Evolutionary conservation across 768 basidiomycete genomes (phyloP).

Genomic region (Hypholoma fasciculare): DNA sequence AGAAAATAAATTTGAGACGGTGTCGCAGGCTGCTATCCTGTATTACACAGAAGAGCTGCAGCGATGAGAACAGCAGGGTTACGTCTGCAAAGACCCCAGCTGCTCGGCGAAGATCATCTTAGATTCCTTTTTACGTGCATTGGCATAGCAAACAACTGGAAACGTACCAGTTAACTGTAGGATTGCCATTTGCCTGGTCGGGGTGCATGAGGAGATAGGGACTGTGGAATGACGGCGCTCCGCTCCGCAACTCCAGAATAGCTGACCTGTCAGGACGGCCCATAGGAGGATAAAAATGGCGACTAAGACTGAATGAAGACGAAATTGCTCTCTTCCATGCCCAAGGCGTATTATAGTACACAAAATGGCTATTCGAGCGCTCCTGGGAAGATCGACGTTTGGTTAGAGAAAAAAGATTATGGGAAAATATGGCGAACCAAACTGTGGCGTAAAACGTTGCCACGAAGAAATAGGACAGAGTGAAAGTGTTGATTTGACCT

Average conservation of each 20-base stretch:
- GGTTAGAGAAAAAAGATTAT: too few species aligned
- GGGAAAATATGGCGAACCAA: slow-evolving; percentile 26
- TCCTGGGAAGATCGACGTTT: slow-evolving; percentile 25
- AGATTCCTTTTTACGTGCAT: not conserved
- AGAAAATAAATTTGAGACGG: slow-evolving; percentile 22
- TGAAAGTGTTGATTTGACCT: not conserved
- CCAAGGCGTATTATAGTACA: slow-evolving; percentile 57
- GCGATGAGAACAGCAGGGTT: slow-evolving; percentile 6
- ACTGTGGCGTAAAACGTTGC: slow-evolving; percentile 37
- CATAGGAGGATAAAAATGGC: slow-evolving; percentile 28
- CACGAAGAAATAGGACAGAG: slow-evolving; percentile 36
- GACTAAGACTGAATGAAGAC: slow-evolving; percentile 28
- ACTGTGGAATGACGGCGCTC: slow-evolving; percentile 35
- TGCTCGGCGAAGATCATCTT: not conserved
- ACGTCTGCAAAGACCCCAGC: slow-evolving; percentile 13
- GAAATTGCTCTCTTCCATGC: slow-evolving; percentile 29
- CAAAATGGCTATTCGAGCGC: slow-evolving; percentile 50
- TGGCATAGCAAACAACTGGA: not conserved
- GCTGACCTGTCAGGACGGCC: slow-evolving; percentile 40
- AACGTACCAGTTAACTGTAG: slow-evolving; percentile 53
- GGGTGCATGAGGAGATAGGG: slow-evolving; percentile 35
- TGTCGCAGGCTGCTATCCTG: slow-evolving; percentile 13
- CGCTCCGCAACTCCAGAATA: slow-evolving; percentile 44
- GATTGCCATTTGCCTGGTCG: slow-evolving; percentile 45
- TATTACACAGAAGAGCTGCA: slow-evolving; percentile 14